A percentile compares a stretch with the other conserved stretches of the same genome.
phyloP scores from a whole-genome alignment of 306 rosid genomes.

The Cyamopsis tetragonoloba region DNA sequence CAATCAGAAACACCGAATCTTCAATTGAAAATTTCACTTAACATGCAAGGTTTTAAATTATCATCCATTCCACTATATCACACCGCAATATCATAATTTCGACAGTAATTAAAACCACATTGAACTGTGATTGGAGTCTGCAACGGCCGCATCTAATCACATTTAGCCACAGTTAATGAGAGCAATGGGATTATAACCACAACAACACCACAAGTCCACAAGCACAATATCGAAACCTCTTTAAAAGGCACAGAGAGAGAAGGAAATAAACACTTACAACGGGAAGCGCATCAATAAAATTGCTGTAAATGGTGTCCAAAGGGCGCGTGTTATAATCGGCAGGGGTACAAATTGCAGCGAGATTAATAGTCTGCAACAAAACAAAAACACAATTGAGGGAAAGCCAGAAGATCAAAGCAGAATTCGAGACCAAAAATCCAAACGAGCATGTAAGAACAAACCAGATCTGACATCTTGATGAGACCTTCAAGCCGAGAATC shows the following conservation, averaged over 20 bases:
- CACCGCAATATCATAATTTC: too few relatives aligned
- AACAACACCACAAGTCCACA: too few relatives aligned
- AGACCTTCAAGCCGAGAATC: slow-evolving; percentile 91
- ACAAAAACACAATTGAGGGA: background rate
- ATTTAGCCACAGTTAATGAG: too few relatives aligned
- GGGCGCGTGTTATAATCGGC: slow-evolving; percentile 97
- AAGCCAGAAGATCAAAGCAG: background rate
- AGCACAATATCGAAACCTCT: too few relatives aligned
- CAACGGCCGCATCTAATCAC: too few relatives aligned
- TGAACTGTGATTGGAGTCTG: too few relatives aligned
- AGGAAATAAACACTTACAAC: slow-evolving; percentile 50
- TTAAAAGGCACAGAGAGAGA: background rate
- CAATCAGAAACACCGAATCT: background rate
- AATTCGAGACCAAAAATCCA: background rate
- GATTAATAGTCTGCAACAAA: slow-evolving; percentile 63
- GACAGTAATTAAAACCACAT: too few relatives aligned
- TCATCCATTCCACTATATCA: too few relatives aligned
- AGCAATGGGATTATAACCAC: too few relatives aligned
- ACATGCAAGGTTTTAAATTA: too few relatives aligned
- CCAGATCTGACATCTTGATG: slow-evolving; percentile 92
- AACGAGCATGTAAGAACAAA: background rate
- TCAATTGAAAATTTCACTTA: background rate
- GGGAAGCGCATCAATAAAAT: slow-evolving; percentile 90
- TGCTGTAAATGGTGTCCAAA: slow-evolving; percentile 85
- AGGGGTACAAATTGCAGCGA: slow-evolving; percentile 94